Evolutionary conservation across 768 basidiomycete species (phyloP).

Genomic region (Pulveroboletus ravenelii): DNA sequence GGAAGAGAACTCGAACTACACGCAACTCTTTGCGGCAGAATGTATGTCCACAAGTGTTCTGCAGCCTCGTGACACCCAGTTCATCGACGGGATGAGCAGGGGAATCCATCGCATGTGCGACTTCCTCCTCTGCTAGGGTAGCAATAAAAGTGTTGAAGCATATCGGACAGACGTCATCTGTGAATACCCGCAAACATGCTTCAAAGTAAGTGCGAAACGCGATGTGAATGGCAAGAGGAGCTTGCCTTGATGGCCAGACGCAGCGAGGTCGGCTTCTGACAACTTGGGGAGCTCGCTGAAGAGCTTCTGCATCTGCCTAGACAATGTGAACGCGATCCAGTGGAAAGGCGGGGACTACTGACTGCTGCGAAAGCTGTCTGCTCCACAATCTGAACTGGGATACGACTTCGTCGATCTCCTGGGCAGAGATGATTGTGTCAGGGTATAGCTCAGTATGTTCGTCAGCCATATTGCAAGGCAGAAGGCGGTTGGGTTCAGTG

Average conservation of each 20-base stretch:
- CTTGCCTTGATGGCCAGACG: conserved; percentile 46
- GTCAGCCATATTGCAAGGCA: conserved; percentile 20
- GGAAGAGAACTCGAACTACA: conserved; percentile 13
- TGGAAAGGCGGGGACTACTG: neutral
- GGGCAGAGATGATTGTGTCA: conserved; percentile 15
- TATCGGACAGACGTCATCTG: conserved; percentile 72
- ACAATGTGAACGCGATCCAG: conserved; percentile 7
- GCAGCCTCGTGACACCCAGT: conserved; percentile 64
- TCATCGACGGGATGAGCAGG: conserved; percentile 68
- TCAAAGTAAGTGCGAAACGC: neutral
- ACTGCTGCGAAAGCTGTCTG: conserved; percentile 27
- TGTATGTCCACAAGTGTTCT: conserved; percentile 55
- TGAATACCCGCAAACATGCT: neutral
- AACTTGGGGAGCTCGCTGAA: conserved; percentile 45
- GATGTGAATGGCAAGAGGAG: neutral
- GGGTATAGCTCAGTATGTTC: conserved; percentile 10
- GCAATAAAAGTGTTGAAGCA: conserved; percentile 69
- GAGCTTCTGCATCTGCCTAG: conserved; percentile 36
- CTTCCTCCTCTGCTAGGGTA: conserved; percentile 70
- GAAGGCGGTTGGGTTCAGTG: neutral
- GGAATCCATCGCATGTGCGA: conserved; percentile 70
- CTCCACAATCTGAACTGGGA: conserved; percentile 28
- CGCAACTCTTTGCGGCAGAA: conserved; percentile 79
- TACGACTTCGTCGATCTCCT: conserved; percentile 29
- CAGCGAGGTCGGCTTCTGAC: conserved; percentile 45